phyloP scores from a whole-genome alignment of 129 eudicot species.

The Centaurea solstitialis region DNA sequence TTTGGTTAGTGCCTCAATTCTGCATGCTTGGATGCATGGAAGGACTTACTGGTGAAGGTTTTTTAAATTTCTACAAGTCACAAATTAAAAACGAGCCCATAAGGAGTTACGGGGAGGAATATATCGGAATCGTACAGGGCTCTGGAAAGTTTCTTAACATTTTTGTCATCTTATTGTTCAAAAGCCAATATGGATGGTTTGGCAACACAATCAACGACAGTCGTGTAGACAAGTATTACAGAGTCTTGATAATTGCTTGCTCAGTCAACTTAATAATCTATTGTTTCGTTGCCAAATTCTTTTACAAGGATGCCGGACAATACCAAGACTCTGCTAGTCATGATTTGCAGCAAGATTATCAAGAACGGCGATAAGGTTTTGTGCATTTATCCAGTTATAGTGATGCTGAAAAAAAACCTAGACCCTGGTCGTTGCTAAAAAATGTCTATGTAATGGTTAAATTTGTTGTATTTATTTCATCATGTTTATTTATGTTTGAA shows the following conservation, averaged over 20 bases:
- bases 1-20: slow-evolving; percentile 19
- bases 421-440: too few relatives aligned
- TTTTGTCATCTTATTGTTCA: background rate
- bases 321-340: background rate
- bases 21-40: slow-evolving; percentile 14
- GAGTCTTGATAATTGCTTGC: background rate
- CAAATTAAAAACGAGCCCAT: background rate
- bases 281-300: background rate
- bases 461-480: too few relatives aligned
- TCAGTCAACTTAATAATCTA: background rate
- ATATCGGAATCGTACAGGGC: background rate
- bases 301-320: background rate
- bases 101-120: slow-evolving; percentile 2
- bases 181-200: background rate
- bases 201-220: background rate
- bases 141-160: slow-evolving; percentile 2
- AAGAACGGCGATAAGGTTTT: background rate
- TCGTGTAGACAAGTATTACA: slow-evolving; percentile 6
- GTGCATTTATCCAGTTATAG: background rate
- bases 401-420: too few relatives aligned
- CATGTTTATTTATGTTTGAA: background rate
- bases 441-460: too few relatives aligned
- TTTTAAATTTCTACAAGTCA: background rate
- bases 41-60: background rate
- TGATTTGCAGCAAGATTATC: background rate